A percentile compares a stretch with the other conserved stretches of the same genome.
Conservation (phyloP, 352 stramenopile species). For the Globisporangium paroecandrum region DNA sequence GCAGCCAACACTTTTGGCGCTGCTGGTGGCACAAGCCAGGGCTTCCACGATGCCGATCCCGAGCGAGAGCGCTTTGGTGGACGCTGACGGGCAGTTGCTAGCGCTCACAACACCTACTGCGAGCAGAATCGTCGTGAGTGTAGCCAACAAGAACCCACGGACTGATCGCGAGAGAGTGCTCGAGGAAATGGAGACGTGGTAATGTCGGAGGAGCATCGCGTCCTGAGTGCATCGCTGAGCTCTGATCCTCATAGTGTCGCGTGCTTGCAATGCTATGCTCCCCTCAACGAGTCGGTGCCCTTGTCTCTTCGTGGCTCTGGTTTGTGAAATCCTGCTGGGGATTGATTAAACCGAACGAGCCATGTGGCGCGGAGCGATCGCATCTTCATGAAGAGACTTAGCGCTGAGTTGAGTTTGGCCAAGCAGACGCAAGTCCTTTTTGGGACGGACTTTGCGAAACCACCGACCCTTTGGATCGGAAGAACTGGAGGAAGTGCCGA, state of each 20-base stretch:
- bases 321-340: not conserved
- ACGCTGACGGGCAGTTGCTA: not conserved
- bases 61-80: not conserved
- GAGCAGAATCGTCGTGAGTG: not conserved
- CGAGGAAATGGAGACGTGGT: not conserved
- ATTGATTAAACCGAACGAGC: not conserved
- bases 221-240: not conserved
- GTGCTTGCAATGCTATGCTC: too few species aligned
- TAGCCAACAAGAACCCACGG: not conserved
- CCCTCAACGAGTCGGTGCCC: too few species aligned
- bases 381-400: not conserved
- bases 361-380: not conserved
- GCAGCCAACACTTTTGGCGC: not conserved
- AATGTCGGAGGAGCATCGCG: not conserved
- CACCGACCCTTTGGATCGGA: too few species aligned
- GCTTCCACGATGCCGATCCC: conserved; percentile 2
- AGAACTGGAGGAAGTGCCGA: too few species aligned
- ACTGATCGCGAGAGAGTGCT: not conserved
- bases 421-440: not conserved
- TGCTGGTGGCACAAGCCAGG: not conserved
- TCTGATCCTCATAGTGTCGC: not conserved
- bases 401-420: not conserved
- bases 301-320: not conserved
- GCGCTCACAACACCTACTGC: not conserved
- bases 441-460: too few species aligned